Conservation (phyloP, 129 eudicot genomes). For the Smallanthus sonchifolius region DNA sequence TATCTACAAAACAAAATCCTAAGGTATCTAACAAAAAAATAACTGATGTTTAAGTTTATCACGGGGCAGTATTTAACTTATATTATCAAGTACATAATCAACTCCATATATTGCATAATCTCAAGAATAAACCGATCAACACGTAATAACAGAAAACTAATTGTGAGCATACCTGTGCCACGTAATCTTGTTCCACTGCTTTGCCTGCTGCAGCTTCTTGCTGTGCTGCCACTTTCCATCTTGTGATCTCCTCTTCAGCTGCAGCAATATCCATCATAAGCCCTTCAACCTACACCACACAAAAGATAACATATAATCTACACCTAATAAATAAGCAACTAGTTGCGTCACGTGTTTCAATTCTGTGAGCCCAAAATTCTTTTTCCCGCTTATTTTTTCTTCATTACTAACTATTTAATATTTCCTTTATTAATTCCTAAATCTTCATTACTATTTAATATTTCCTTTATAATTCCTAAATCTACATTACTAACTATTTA, state of each 20-base stretch:
- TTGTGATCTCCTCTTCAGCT: constrained; percentile 93
- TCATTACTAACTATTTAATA: too few species aligned
- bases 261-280: constrained; percentile 95
- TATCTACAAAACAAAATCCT: background rate
- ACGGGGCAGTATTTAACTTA: background rate
- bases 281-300: constrained; percentile 69
- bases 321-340: too few species aligned
- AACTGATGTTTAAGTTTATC: background rate
- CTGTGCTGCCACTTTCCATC: constrained; percentile 97
- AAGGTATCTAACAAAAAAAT: background rate
- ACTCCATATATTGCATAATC: background rate
- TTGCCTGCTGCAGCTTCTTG: constrained; percentile 98
- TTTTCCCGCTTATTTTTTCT: too few species aligned
- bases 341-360: too few species aligned
- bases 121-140: constrained; percentile 1
- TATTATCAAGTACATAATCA: background rate
- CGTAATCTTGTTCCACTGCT: constrained; percentile 81
- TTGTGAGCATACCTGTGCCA: constrained; percentile 53
- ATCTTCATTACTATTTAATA: too few species aligned
- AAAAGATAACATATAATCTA: background rate
- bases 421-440: too few species aligned
- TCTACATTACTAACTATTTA: too few species aligned
- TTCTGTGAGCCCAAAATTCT: too few species aligned
- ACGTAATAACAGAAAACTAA: background rate
- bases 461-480: too few species aligned